Conservation (phyloP, 179 eudicot genomes). For the Spergularia azorica region DNA sequence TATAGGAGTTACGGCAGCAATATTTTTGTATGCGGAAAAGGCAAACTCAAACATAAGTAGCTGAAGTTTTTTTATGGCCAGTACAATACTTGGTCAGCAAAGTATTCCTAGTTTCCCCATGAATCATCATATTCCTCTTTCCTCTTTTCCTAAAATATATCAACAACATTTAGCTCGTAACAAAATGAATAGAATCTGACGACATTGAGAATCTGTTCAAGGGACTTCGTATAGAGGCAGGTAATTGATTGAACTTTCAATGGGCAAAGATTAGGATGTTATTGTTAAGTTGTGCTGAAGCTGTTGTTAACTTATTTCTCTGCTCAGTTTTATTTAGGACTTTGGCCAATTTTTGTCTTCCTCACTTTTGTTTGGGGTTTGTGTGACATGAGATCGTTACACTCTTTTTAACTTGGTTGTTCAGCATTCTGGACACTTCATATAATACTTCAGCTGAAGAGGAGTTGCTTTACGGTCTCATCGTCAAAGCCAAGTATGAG, state of each 20-base stretch:
- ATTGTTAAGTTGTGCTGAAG: background rate
- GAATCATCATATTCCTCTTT: no score
- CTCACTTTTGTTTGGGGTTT: no score
- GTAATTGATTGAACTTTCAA: background rate
- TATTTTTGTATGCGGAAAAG: no score
- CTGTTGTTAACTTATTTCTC: background rate
- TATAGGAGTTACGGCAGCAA: no score
- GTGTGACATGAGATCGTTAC: background rate
- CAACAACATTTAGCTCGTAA: background rate
- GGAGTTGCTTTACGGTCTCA: constrained; percentile 79
- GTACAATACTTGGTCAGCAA: no score
- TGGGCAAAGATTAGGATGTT: background rate
- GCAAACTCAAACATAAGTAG: no score
- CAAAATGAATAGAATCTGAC: background rate
- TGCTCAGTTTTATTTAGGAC: no score
- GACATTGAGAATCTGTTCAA: background rate
- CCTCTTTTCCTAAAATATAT: no score
- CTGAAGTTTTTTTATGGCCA: no score
- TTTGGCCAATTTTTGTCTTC: no score
- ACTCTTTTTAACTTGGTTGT: constrained; percentile 2
- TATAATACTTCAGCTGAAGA: constrained; percentile 87
- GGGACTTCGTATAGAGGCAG: background rate
- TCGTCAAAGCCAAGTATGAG: constrained; percentile 76
- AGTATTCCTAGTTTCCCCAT: no score
- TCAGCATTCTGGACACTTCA: constrained; percentile 72